phyloP scores from a whole-genome alignment of 2,329 filamentous ascomycete species.

The Sporothrix pallida region DNA sequence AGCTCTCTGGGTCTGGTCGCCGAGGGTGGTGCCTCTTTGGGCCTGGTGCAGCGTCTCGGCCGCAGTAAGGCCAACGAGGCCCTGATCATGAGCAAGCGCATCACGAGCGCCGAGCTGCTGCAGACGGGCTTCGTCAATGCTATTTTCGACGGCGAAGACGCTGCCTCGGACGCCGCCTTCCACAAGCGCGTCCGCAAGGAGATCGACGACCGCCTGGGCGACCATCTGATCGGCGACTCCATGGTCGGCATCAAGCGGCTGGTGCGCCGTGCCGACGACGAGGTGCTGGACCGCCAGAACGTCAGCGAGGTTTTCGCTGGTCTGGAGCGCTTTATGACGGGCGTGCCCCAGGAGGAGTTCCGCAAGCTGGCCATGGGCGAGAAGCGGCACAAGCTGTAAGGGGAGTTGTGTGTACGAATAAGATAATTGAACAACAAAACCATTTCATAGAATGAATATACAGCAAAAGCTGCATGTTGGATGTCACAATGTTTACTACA shows the following conservation, averaged over 20 bases:
- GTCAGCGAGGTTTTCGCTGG: conserved; percentile 86
- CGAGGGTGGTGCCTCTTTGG: conserved; percentile 81
- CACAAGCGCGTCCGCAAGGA: conserved; percentile 73
- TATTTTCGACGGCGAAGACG: conserved; percentile 69
- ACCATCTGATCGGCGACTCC: conserved; percentile 79
- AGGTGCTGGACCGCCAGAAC: conserved; percentile 76
- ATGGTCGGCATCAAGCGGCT: conserved; percentile 84
- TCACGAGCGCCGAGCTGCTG: conserved; percentile 74
- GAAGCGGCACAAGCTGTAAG: conserved; percentile 91
- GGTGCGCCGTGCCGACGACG: conserved; percentile 74
- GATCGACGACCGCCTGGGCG: conserved; percentile 79
- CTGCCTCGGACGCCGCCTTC: conserved; percentile 70
- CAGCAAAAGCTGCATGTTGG: conserved; percentile 17
- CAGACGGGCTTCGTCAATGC: conserved; percentile 83
- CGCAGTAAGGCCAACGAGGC: conserved; percentile 87
- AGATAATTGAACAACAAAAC: background rate
- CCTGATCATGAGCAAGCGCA: conserved; percentile 84
- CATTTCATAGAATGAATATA: conserved; percentile 11
- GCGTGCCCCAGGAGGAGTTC: conserved; percentile 89
- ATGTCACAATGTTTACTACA: background rate
- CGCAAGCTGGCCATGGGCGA: conserved; percentile 80
- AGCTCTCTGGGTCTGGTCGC: conserved; percentile 86
- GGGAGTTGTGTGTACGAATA: background rate
- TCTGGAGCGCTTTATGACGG: conserved; percentile 77
- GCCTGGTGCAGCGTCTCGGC: conserved; percentile 80